Conservation (phyloP, 305 asterid species). For the Rubia occidens region DNA sequence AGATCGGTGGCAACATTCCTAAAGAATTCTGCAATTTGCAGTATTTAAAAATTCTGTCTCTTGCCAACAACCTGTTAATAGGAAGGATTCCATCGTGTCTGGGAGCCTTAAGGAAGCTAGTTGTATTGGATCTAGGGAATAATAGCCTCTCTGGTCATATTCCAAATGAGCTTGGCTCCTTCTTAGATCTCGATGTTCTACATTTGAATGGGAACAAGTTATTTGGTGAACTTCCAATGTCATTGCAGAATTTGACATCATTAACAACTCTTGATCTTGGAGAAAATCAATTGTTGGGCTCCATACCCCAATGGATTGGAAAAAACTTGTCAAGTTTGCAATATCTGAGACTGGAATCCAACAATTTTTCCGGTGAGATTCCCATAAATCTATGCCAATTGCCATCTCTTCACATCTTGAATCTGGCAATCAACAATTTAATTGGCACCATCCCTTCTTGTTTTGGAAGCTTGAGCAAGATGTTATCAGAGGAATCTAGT, state of each 20-base stretch:
- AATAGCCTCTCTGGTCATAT: not conserved
- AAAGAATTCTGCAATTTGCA: not conserved
- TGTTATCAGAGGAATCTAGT: no score
- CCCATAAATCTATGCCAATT: not conserved
- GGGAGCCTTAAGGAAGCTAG: not conserved
- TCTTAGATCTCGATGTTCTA: no score
- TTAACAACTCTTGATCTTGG: not conserved
- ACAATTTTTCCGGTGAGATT: not conserved
- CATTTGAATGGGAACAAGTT: not conserved
- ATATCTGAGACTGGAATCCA: not conserved
- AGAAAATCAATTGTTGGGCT: not conserved
- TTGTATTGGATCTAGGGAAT: not conserved
- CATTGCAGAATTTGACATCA: not conserved
- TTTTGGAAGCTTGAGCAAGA: not conserved
- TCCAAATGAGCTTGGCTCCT: not conserved
- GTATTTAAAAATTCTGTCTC: not conserved
- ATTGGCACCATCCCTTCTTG: not conserved
- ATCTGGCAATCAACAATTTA: not conserved
- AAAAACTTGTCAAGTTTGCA: not conserved
- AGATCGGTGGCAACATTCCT: not conserved
- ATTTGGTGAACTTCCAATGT: not conserved
- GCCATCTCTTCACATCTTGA: not conserved
- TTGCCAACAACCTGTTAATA: not conserved
- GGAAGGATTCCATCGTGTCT: not conserved
- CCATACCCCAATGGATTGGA: not conserved